Conservation (phyloP, 306 rosid species). For the Cicer pinnatifidum region DNA sequence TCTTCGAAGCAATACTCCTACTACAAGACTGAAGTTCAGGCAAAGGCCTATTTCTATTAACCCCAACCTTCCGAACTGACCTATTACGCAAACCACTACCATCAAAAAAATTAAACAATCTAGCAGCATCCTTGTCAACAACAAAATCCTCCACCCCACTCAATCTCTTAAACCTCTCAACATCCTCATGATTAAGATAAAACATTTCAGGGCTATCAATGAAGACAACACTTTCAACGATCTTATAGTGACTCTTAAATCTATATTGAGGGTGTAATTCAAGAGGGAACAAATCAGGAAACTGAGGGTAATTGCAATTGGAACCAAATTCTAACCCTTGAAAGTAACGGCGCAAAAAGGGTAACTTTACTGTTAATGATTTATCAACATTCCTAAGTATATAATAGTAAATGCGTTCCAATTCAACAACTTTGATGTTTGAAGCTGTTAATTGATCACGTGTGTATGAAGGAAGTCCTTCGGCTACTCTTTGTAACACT, state of each 20-base stretch:
- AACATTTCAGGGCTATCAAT: conserved; percentile 50
- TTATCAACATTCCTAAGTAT: conserved; percentile 61
- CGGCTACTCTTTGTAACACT: conserved; percentile 64
- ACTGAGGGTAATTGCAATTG: conserved; percentile 57
- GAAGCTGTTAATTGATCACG: conserved; percentile 53
- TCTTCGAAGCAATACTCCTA: conserved; percentile 18
- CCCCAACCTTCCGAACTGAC: conserved; percentile 33
- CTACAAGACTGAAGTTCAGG: conserved; percentile 24
- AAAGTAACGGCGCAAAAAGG: conserved; percentile 51
- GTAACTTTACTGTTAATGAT: conserved; percentile 47
- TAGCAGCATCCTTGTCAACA: conserved; percentile 54
- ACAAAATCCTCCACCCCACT: conserved; percentile 61
- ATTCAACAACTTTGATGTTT: conserved; percentile 48
- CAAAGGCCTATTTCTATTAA: conserved; percentile 37
- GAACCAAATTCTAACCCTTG: conserved; percentile 42
- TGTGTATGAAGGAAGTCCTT: conserved; percentile 68
- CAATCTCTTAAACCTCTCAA: conserved; percentile 74
- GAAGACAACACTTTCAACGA: conserved; percentile 52
- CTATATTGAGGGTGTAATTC: conserved; percentile 52
- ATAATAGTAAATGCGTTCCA: conserved; percentile 54
- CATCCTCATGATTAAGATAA: conserved; percentile 51
- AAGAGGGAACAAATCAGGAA: conserved; percentile 62
- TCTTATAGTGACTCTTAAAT: conserved; percentile 35
- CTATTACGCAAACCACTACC: neutral
- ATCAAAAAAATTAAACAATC: conserved; percentile 40